phyloP scores from a whole-genome alignment of 2,329 filamentous ascomycete genomes.

The Triangularia verruculosa region DNA sequence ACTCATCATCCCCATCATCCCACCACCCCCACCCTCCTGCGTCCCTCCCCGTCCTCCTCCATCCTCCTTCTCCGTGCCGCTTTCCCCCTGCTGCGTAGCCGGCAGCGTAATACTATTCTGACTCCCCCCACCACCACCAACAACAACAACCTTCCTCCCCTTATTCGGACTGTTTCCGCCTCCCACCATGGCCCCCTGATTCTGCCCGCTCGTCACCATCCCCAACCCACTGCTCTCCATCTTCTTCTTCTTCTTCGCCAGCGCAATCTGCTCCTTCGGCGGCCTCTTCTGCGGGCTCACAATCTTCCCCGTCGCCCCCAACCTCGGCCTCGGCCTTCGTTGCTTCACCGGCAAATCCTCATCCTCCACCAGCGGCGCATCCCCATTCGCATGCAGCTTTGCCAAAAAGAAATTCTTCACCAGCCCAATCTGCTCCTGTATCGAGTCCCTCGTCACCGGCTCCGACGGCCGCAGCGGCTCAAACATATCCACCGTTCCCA shows the following conservation, averaged over 20 bases:
- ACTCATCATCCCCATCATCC: conserved; percentile 65
- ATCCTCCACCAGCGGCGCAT: conserved; percentile 85
- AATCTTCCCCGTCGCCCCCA: conserved; percentile 77
- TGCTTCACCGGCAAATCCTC: conserved; percentile 94
- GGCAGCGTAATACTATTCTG: not conserved
- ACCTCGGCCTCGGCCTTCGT: conserved; percentile 65
- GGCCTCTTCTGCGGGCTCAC: conserved; percentile 79
- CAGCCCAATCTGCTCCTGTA: conserved; percentile 78
- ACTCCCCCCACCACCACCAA: conserved; percentile 13
- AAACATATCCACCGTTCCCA: conserved; percentile 60
- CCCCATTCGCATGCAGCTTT: conserved; percentile 80
- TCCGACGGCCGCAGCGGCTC: conserved; percentile 67
- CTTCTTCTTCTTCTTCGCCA: conserved; percentile 88
- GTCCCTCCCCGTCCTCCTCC: too few species aligned
- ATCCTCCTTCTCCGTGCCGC: conserved; percentile 61
- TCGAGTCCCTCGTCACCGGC: conserved; percentile 73
- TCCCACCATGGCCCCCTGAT: conserved; percentile 30
- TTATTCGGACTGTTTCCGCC: not conserved
- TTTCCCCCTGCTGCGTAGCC: conserved; percentile 35
- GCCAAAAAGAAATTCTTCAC: conserved; percentile 88
- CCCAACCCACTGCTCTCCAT: conserved; percentile 48
- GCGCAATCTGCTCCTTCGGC: conserved; percentile 75
- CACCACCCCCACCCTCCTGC: conserved; percentile 35
- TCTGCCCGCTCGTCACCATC: conserved; percentile 46
- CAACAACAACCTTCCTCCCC: conserved; percentile 13